Percentiles rank a stretch among this genome's conserved stretches.
phyloP scores from a whole-genome alignment of 2,329 filamentous ascomycete species.

The Cladophialophora immunda region DNA sequence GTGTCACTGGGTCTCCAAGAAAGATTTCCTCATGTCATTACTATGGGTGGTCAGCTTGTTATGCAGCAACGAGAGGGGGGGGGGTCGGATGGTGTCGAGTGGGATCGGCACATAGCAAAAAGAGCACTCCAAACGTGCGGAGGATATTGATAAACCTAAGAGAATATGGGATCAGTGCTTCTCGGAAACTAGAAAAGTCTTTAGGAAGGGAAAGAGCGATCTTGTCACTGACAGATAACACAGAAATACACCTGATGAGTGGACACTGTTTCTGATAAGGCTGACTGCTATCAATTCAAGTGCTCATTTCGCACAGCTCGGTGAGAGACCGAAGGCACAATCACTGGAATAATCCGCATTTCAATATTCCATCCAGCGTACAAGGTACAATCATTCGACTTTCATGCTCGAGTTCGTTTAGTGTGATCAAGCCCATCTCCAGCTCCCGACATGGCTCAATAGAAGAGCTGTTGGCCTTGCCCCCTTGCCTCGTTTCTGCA shows the following conservation, averaged over 20 bases:
- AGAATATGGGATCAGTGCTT: background rate
- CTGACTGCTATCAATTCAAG: background rate
- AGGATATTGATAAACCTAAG: background rate
- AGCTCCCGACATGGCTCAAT: background rate
- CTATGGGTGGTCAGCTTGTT: slow-evolving; percentile 1
- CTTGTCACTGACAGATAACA: background rate
- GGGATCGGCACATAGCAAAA: background rate
- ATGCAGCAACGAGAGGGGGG: background rate
- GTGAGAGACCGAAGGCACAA: background rate
- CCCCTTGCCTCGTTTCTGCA: background rate
- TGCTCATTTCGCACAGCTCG: background rate
- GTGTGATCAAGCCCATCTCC: background rate
- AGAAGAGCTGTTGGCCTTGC: background rate
- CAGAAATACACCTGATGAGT: background rate
- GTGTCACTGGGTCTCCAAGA: background rate
- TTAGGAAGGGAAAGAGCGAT: background rate
- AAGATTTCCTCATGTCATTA: slow-evolving; percentile 3
- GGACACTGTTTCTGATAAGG: background rate
- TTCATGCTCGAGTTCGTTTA: background rate
- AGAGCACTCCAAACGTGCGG: background rate
- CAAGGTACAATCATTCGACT: too few relatives aligned
- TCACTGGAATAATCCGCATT: background rate
- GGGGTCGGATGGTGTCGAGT: background rate
- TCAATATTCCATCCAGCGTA: background rate
- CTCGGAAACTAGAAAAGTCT: background rate